Evolutionary conservation across 768 basidiomycete species (phyloP), one percentile per base, ranked within the genome.

Genomic region (Leccinum subgranulosum): DNA sequence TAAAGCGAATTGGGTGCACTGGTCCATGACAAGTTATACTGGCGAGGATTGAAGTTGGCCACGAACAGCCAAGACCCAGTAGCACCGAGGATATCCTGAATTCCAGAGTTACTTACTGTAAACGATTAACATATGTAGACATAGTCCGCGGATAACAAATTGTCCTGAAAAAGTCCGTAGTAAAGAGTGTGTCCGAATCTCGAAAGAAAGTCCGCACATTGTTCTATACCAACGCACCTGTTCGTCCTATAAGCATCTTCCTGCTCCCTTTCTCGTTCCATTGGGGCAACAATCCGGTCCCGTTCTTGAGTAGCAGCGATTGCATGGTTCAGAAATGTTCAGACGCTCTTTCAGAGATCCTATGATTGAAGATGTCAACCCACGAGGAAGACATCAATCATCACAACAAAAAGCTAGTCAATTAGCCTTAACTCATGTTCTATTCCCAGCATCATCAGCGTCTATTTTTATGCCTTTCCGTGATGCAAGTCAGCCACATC

Each of bases 371-470:
- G 19, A 11, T 25, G 21, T n/a, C 14, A 27, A 47, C 11, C 23
- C 7, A 43, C 41, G 41, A 19, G 19, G n/a, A 25, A 39, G 15
- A 39, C 17, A 23, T n/a, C n/a, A n/a, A 6, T 17, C 41, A 43
- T 19, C n/a, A 12, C 5, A 19, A 12, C 41, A 41, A 41, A 33
- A 41, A n/a, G 39, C 9, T n/a, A 41, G n/a, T 41, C 39, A 29
- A 11, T 12, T 9, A 3, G 9, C 6, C 39, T 51, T 6, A 3
- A 69, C 77, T 66, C 58, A 81, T 80, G 75, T 65, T 82, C 80
- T 19, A 82, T 70, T 36, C 75, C 77, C 17, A 82, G 65, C 64
- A 75, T 67, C 61, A 81, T 69, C 23, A 81, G 51, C 2, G 73
- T 75, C 81, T 81, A 48, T 9, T 41, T 8, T 3, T 19, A 25